phyloP scores from a whole-genome alignment of 2,329 filamentous ascomycete genomes.

The Thelonectria olida region DNA sequence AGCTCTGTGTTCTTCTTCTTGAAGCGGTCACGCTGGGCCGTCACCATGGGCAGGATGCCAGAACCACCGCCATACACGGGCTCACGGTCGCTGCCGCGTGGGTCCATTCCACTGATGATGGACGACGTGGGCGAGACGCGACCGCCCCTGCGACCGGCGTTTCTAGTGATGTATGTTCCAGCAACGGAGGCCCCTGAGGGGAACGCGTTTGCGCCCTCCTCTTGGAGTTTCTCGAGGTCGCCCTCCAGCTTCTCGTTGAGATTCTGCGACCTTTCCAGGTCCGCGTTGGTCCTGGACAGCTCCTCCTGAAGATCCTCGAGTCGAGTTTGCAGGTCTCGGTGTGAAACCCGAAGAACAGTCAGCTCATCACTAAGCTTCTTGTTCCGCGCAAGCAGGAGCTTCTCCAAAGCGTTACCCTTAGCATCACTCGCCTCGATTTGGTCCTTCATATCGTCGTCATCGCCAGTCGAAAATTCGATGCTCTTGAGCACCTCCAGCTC shows the following conservation, averaged over 20 bases:
- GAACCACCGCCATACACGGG: conserved; percentile 75
- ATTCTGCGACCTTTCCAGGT: conserved; percentile 84
- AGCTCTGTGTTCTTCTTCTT: conserved; percentile 94
- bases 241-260: conserved; percentile 91
- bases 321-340: conserved; percentile 87
- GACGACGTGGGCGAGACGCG: conserved; percentile 91
- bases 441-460: conserved; percentile 74
- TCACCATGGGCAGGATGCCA: conserved; percentile 96
- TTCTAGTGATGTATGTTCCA: conserved; percentile 81
- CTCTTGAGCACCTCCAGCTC: conserved; percentile 97
- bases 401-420: conserved; percentile 85
- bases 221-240: conserved; percentile 87
- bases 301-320: conserved; percentile 85
- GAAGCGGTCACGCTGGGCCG: conserved; percentile 96
- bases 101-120: conserved; percentile 97
- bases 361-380: conserved; percentile 96
- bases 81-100: conserved; percentile 65
- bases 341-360: conserved; percentile 90
- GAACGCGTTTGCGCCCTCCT: conserved; percentile 83
- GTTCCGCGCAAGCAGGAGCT: conserved; percentile 89
- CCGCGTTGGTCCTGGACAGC: conserved; percentile 81
- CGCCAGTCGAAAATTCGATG: conserved; percentile 93
- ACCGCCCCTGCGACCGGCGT: conserved; percentile 71
- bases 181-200: conserved; percentile 92
- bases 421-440: conserved; percentile 47